Conservation (phyloP, 306 rosid species). For the Morella rubra region DNA sequence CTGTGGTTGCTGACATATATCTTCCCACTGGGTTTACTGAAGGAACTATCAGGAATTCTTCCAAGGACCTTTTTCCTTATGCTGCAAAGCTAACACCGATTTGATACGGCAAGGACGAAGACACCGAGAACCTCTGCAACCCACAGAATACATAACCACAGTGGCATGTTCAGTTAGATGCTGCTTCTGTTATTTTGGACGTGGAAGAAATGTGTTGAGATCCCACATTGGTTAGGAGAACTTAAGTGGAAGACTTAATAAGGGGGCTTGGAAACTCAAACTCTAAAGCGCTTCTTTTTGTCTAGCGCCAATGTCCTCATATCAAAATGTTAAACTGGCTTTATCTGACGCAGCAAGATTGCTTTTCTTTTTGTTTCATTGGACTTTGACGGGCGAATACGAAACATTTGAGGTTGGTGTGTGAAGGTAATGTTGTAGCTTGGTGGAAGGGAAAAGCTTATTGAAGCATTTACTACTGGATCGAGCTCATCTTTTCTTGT, state of each 20-base stretch:
- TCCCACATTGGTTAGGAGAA: too few species aligned
- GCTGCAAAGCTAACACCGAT: slow-evolving; percentile 82
- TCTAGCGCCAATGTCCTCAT: too few species aligned
- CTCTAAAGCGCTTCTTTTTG: too few species aligned
- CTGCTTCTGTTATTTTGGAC: background rate
- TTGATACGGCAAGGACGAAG: slow-evolving; percentile 90
- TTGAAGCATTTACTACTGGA: too few species aligned
- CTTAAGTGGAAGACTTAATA: too few species aligned
- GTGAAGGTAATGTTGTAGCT: too few species aligned
- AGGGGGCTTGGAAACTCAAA: too few species aligned
- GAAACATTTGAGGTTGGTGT: too few species aligned
- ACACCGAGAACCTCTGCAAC: slow-evolving; percentile 75
- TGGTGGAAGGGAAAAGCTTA: too few species aligned
- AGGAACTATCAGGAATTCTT: slow-evolving; percentile 85
- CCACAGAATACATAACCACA: slow-evolving; percentile 44
- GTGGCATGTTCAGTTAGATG: background rate
- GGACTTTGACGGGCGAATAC: too few species aligned
- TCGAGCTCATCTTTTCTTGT: too few species aligned
- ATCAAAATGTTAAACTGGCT: background rate
- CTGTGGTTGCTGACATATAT: slow-evolving; percentile 70
- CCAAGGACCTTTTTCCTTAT: slow-evolving; percentile 84
- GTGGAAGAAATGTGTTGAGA: background rate
- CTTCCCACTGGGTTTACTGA: slow-evolving; percentile 92
- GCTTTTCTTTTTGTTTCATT: background rate
- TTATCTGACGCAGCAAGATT: background rate